phyloP scores from a whole-genome alignment of 2,329 filamentous ascomycete species.

The Cercospora sp. region DNA sequence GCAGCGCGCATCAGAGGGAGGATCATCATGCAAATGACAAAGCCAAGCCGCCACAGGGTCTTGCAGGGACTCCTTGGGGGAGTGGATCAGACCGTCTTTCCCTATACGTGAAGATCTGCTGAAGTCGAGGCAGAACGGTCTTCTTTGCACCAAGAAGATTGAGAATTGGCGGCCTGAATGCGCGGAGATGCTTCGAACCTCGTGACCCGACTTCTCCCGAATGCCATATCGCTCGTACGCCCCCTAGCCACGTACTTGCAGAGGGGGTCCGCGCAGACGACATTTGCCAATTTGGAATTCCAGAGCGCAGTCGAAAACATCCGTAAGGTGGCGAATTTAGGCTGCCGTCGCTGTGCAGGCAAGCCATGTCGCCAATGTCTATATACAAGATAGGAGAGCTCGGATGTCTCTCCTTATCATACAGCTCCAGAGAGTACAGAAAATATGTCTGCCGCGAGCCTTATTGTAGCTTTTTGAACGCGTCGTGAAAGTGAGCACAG shows the following conservation, averaged over 20 bases:
- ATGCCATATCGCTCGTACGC: too few relatives aligned
- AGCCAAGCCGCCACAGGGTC: background rate
- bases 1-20: background rate
- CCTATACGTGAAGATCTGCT: background rate
- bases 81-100: background rate
- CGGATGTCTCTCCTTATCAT: background rate
- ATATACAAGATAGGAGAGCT: background rate
- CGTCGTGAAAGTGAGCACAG: background rate
- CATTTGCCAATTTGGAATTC: background rate
- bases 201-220: background rate
- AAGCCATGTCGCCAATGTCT: background rate
- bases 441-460: background rate
- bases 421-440: background rate
- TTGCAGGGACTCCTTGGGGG: background rate
- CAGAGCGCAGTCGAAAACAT: background rate
- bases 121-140: background rate
- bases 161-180: background rate
- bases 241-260: background rate
- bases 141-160: background rate
- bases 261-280: background rate
- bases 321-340: background rate
- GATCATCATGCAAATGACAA: background rate
- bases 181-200: background rate
- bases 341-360: background rate
- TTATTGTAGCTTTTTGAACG: background rate